Conservation (phyloP, 768 basidiomycete genomes). For the Lactifluus volemus region DNA sequence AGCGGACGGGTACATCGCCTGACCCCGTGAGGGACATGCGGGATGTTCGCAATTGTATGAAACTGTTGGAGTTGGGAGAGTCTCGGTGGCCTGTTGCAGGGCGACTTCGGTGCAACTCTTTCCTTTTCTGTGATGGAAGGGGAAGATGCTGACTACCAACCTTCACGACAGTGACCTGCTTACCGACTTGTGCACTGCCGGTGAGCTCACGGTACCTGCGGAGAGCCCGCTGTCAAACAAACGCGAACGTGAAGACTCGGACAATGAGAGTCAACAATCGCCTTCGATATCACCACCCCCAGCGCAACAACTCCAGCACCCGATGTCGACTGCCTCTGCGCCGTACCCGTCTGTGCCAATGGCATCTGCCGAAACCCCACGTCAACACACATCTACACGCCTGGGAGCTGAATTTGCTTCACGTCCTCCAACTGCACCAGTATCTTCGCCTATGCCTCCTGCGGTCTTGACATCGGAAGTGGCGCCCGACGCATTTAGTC, state of each 20-base stretch:
- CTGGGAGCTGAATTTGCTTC: neutral
- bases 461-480: neutral
- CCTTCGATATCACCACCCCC: neutral
- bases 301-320: neutral
- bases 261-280: neutral
- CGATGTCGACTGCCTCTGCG: neutral
- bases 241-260: conserved; percentile 11
- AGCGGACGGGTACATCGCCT: conserved; percentile 31
- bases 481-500: neutral
- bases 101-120: conserved; percentile 9
- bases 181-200: conserved; percentile 2
- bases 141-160: neutral
- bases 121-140: neutral
- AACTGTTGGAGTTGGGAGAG: conserved; percentile 19
- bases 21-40: conserved; percentile 39
- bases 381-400: neutral
- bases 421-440: neutral
- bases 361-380: neutral
- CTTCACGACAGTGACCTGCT: conserved; percentile 11
- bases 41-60: conserved; percentile 45
- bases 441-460: neutral
- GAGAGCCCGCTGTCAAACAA: conserved; percentile 13
- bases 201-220: conserved; percentile 12
- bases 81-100: conserved; percentile 17
- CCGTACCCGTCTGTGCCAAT: neutral